Percentiles rank a stretch among this genome's conserved stretches.
These are phyloP conservation scores for Komagataella pseudopastoris DNA, from an alignment of 805 yeast species.

Conservation along the genomic window DNA sequence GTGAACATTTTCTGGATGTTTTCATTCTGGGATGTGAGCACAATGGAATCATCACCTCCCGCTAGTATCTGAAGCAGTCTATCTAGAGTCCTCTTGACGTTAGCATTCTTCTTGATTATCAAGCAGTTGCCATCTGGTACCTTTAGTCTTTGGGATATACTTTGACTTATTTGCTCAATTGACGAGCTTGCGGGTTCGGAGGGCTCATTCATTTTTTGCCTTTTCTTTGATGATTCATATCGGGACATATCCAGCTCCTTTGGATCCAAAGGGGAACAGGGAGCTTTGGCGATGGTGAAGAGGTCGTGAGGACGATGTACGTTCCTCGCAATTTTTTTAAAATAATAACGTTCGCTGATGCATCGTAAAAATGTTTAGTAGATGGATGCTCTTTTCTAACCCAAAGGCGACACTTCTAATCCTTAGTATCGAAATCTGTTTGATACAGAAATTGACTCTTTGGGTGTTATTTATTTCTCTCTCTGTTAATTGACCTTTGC, in stretches of 20 bases:
- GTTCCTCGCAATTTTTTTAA: background rate
- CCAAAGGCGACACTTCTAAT: background rate
- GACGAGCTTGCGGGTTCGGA: background rate
- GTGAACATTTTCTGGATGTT: constrained; percentile 16
- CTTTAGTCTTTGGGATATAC: background rate
- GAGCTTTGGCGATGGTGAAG: background rate
- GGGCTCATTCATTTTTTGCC: background rate
- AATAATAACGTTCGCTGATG: background rate
- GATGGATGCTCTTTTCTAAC: background rate
- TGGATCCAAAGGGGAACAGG: background rate
- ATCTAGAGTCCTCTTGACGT: constrained; percentile 9
- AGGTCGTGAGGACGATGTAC: background rate
- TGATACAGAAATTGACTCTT: background rate
- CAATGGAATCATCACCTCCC: background rate
- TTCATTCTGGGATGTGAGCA: constrained; percentile 5
- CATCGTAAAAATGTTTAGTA: background rate
- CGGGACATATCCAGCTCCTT: background rate
- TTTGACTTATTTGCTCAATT: background rate
- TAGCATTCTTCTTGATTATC: constrained; percentile 11
- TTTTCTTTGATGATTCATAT: background rate
- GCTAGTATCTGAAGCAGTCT: constrained; percentile 5
- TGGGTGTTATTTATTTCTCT: background rate
- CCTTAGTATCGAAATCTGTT: background rate
- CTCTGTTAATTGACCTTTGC: background rate
- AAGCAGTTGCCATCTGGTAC: background rate